Base-by-base conservation (phyloP, 257 asterid species). In the Thymus quinquecostatus region DNA sequence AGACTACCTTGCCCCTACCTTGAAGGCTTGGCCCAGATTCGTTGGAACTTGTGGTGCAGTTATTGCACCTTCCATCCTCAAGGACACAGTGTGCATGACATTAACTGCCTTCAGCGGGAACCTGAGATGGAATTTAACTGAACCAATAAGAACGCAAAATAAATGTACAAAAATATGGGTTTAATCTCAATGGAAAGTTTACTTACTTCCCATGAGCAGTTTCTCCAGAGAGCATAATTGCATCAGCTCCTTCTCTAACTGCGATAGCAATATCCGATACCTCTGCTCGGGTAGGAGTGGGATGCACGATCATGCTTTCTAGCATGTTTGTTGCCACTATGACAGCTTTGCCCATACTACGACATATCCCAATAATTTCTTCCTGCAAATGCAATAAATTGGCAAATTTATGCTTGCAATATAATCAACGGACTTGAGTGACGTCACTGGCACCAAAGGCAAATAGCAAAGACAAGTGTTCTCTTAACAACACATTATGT, bases 191-290 rank as follows among this genome's bases (percentile, higher is more conserved):
- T 57, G 59, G 69, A 49, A 65, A 43, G 43, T 50, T 53, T 36
- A 73, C 97, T 87, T 78, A 93, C 98, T 89, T 93, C 74, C 98
- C 98, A 34, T 93, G 96, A 62, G 98, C 98, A 70, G 98, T 93
- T 91, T 93, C 98, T 80, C 98, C 98, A 45, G 98, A 93, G 75
- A 91, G 98, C 98, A 93, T 93, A 73, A 93, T 86, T 8, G 96
- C 96, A 82, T 93, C 98, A 1, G 98, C 91, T 48, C 98, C 97
- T 73, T 93, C 98, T 84, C 82, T 81, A 64, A 93, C 98, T 68
- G 97, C 98, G 40, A 93, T 93, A 1, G 98, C 91, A 73, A 93
- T 93, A 70, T 93, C 98, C 47, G 98, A 91, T 61, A 93, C 98
- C 87, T 93, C 97, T 68, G 98, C 98, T 77, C 98, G 86, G 33